Conservation (phyloP, 495 filamentous ascomycete species). For the Letharia lupina region DNA sequence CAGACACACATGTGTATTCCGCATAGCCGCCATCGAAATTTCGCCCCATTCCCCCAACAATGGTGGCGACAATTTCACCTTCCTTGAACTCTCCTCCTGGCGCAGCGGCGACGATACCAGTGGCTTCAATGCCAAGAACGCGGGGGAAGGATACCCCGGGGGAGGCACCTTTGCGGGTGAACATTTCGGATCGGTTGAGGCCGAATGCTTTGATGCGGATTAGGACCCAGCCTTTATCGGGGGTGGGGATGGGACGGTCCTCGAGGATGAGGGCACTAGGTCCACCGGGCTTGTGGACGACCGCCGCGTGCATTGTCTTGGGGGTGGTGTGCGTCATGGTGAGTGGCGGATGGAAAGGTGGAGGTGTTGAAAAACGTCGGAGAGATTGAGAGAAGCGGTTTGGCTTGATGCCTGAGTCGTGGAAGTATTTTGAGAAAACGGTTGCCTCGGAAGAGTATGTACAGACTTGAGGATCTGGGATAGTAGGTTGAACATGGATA, state of each 20-base stretch:
- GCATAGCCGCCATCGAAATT: constrained; percentile 48
- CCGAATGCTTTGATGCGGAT: constrained; percentile 45
- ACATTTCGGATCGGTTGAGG: constrained; percentile 48
- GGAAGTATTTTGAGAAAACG: no score
- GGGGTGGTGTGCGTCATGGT: not conserved
- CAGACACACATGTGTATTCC: constrained; percentile 43
- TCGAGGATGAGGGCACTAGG: constrained; percentile 35
- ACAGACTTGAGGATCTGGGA: no score
- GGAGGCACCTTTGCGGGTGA: constrained; percentile 45
- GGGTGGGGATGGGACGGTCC: constrained; percentile 31
- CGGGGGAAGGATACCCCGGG: constrained; percentile 39
- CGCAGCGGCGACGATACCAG: constrained; percentile 35
- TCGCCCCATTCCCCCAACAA: constrained; percentile 46
- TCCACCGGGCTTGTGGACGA: constrained; percentile 32
- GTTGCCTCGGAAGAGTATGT: no score
- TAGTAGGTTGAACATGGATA: no score
- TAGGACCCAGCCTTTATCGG: constrained; percentile 35
- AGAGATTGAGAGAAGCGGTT: no score
- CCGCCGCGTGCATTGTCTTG: constrained; percentile 35
- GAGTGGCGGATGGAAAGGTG: not conserved
- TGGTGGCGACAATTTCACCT: constrained; percentile 40
- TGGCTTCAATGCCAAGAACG: constrained; percentile 44
- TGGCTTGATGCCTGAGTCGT: no score
- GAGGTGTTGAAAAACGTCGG: not conserved
- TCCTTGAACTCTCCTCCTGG: constrained; percentile 35